Evolutionary conservation across 1,284 basidiomycete genomes (phyloP).

Genomic region (Sphaerobolus stellatus): DNA sequence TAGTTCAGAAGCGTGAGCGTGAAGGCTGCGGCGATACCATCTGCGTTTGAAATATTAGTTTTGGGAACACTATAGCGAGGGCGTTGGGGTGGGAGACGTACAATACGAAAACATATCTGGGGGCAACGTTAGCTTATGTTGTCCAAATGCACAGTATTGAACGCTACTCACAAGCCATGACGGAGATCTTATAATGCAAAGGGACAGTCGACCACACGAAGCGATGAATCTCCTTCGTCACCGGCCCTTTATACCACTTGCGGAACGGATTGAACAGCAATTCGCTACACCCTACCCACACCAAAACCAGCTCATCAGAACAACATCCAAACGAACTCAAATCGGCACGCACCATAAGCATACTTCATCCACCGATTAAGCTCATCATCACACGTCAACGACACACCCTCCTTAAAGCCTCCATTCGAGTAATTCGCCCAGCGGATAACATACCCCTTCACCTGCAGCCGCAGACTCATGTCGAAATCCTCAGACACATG

Average conservation of each 20-base stretch:
- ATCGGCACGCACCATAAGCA: slow-evolving; percentile 29
- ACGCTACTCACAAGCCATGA: slow-evolving; percentile 33
- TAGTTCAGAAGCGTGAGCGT: slow-evolving; percentile 43
- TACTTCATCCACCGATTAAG: slow-evolving; percentile 52
- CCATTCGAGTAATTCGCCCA: slow-evolving; percentile 59
- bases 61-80: neutral
- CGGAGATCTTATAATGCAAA: slow-evolving; percentile 45
- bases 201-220: slow-evolving; percentile 44
- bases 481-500: slow-evolving; percentile 66
- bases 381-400: slow-evolving; percentile 50
- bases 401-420: slow-evolving; percentile 60
- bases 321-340: slow-evolving; percentile 15
- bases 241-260: slow-evolving; percentile 49
- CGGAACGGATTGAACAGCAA: slow-evolving; percentile 47
- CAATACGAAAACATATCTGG: slow-evolving; percentile 45
- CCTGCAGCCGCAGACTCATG: slow-evolving; percentile 50
- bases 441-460: slow-evolving; percentile 52
- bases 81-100: slow-evolving; percentile 23
- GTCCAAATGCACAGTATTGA: neutral
- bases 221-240: slow-evolving; percentile 46
- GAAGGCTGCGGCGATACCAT: slow-evolving; percentile 40
- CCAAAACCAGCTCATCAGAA: neutral
- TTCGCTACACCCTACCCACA: slow-evolving; percentile 10
- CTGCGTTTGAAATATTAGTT: slow-evolving; percentile 20
- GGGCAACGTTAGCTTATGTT: neutral